Conservation (phyloP, 2,329 filamentous ascomycete species). For the Fusarium sulawesiense region DNA sequence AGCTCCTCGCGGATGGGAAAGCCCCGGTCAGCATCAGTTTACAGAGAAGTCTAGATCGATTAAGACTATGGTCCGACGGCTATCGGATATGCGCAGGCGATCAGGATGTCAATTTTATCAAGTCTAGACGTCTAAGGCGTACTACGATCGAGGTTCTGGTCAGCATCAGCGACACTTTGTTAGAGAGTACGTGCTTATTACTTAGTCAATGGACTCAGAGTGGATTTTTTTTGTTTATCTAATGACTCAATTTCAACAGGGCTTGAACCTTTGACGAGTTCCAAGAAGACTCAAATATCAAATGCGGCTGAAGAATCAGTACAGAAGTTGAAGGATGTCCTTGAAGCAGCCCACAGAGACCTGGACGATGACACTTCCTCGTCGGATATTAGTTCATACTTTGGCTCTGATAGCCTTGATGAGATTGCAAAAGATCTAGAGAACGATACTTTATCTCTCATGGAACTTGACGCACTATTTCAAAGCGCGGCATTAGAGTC, state of each 20-base stretch:
- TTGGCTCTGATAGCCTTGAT: neutral
- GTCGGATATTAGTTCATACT: neutral
- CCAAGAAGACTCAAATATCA: neutral
- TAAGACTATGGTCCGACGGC: neutral
- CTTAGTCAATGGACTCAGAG: neutral
- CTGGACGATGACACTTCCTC: neutral
- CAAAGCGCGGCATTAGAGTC: neutral
- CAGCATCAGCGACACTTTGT: neutral
- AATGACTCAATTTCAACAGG: neutral
- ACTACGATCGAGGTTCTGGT: neutral
- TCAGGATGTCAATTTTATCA: neutral
- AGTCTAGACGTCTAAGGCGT: neutral
- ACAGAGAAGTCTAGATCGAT: neutral
- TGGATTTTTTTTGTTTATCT: neutral
- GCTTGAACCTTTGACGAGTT: neutral
- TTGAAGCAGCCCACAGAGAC: neutral
- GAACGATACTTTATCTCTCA: neutral
- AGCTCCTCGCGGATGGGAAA: neutral
- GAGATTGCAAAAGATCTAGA: neutral
- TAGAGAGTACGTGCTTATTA: neutral
- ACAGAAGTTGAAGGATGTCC: neutral
- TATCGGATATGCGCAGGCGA: neutral
- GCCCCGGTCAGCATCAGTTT: neutral
- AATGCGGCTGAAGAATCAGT: neutral
- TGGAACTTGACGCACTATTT: neutral